A percentile compares a stretch with the other conserved stretches of the same genome.
These are phyloP conservation scores for Curvularia sp. DNA, from an alignment of 2,329 filamentous ascomycete genomes.

Conservation along the genomic window DNA sequence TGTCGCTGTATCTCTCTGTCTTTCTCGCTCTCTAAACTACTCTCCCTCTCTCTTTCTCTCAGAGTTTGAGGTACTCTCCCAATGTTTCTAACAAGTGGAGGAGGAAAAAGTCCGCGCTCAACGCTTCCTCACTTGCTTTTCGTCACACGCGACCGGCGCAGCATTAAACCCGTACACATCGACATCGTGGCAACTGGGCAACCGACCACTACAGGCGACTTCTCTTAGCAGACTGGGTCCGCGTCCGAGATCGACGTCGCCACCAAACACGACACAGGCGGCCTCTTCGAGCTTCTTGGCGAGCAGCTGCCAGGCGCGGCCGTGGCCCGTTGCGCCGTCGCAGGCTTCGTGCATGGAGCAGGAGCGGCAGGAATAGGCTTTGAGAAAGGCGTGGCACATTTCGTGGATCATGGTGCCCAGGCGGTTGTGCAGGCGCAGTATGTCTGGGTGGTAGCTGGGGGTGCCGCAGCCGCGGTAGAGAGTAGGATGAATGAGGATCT, in stretches of 20 bases:
- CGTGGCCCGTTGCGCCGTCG: conserved; percentile 21
- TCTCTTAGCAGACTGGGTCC: conserved; percentile 22
- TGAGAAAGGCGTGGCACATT: conserved; percentile 26
- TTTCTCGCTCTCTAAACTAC: background rate
- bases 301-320: conserved; percentile 28
- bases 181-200: conserved; percentile 28
- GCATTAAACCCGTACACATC: conserved; percentile 20
- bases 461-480: conserved; percentile 18
- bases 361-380: conserved; percentile 21
- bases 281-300: conserved; percentile 29
- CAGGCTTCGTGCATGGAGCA: conserved; percentile 20
- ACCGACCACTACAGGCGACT: conserved; percentile 7
- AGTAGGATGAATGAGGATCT: conserved; percentile 21
- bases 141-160: conserved; percentile 7
- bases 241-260: conserved; percentile 23
- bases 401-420: conserved; percentile 29
- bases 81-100: background rate
- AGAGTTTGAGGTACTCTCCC: background rate
- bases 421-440: conserved; percentile 13
- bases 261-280: conserved; percentile 20
- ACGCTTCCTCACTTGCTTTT: background rate
- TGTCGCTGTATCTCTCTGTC: background rate
- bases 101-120: background rate
- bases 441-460: conserved; percentile 1
- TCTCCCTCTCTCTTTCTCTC: background rate